Base-by-base conservation (phyloP, 2,329 filamentous ascomycete genomes). In the Diplodia sapinea region DNA sequence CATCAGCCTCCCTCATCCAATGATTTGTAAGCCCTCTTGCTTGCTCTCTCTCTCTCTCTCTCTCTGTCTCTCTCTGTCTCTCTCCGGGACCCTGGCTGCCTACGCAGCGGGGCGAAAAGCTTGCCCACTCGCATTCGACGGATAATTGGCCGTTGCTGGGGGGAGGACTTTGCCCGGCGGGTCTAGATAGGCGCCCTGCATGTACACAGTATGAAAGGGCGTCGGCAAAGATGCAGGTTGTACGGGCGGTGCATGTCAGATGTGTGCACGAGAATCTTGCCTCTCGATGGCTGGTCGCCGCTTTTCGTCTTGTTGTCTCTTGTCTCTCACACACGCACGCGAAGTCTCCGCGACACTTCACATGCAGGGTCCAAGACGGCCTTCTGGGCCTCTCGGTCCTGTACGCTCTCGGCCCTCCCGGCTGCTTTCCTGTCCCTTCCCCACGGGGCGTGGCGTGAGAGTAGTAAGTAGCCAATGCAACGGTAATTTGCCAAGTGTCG, bases 11-110 rank as follows among this genome's bases (percentile, higher is more conserved):
- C 33, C 33, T n/a, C 51, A 9, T 26, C 11, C 59, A 63, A 51
- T 61, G 59, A 51, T 63, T 63, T 47, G 59, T 63, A 63, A 63
- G 59, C 59, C 50, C 47, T 47, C 7, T n/a, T 26, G 23, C 23
- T 26, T 26, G 23, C 23, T 26, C 23, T 26, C 23, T 26, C 23
- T 26, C 23, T 26, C 23, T 26, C 38, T 47, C 40, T 47, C 31
- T 33, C 3, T 5, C 12, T 23, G 23, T 3, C 23, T 26, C 23
- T 26, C 23, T 26, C 23, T 23, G 23, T 31, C 40, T 47, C 43
- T 47, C 8, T 36, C 11, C 31, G 31, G 31, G 8, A 47, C 57
- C 57, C 57, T 38, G 56, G n/a, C 29, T 49, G 31, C 43, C 52
- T n/a, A 11, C 40, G 3, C 20, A 8, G 4, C 17, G 4, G 26